phyloP scores from a whole-genome alignment of 2,329 filamentous ascomycete species.

The Apiospora saccharicola region DNA sequence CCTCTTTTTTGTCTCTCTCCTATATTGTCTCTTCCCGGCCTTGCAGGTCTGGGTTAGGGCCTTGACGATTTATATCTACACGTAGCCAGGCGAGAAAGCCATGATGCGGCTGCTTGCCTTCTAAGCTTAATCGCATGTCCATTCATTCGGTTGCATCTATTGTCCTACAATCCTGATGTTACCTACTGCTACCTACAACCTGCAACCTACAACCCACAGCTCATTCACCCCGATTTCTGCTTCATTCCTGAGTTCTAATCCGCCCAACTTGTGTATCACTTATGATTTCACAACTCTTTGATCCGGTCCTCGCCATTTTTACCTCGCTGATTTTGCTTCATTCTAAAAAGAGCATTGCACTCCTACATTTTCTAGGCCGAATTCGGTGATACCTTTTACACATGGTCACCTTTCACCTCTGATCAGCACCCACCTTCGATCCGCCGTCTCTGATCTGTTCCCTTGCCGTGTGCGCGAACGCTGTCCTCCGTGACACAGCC shows the following conservation, averaged over 20 bases:
- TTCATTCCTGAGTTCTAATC: background rate
- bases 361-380: background rate
- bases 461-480: background rate
- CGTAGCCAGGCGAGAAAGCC: conserved; percentile 6
- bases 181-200: background rate
- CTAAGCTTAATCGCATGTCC: conserved; percentile 28
- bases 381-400: background rate
- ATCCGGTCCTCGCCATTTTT: too few species aligned
- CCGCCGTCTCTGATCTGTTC: background rate
- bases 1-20: conserved; percentile 19
- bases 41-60: conserved; percentile 10
- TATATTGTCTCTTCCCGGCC: background rate
- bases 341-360: background rate
- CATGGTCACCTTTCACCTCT: background rate
- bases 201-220: background rate
- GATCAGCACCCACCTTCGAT: conserved; percentile 1
- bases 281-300: background rate
- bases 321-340: background rate
- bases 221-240: background rate
- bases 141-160: conserved; percentile 7
- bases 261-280: background rate
- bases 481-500: conserved; percentile 24
- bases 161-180: conserved; percentile 13
- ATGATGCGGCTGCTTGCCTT: conserved; percentile 27
- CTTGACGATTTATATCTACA: conserved; percentile 13